phyloP scores from a whole-genome alignment of 129 eudicot genomes.

The Centella asiatica region DNA sequence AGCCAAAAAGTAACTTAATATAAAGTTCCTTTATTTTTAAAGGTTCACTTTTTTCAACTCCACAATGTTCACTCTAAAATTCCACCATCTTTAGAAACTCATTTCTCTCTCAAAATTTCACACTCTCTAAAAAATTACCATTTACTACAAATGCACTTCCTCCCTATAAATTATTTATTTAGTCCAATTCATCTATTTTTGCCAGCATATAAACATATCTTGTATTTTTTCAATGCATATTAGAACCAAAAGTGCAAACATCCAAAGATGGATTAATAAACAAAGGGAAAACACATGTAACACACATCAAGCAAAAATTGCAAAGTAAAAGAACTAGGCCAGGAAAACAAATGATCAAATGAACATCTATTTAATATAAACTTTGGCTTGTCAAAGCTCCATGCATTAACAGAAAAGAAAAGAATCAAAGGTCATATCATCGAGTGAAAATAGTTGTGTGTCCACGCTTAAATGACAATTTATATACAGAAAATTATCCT shows the following conservation, averaged over 20 bases:
- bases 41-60: too few species aligned
- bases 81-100: too few species aligned
- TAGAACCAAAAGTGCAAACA: neutral
- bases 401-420: neutral
- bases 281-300: too few species aligned
- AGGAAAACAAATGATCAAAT: too few species aligned
- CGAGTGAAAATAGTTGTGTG: neutral
- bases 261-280: neutral
- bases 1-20: too few species aligned
- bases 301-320: neutral
- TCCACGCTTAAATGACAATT: neutral
- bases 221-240: neutral
- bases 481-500: neutral
- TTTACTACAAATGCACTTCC: too few species aligned
- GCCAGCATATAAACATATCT: neutral
- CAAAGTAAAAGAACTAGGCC: neutral
- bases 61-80: too few species aligned
- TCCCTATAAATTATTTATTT: too few species aligned
- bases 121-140: too few species aligned
- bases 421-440: neutral
- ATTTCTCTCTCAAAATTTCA: too few species aligned
- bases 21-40: too few species aligned
- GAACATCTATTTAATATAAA: neutral
- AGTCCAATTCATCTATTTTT: neutral
- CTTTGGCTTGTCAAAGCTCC: too few species aligned